Percentiles rank a stretch among this genome's conserved stretches.
phyloP scores from a whole-genome alignment of 2,329 filamentous ascomycete species.

The Penicillium hesseltinei region DNA sequence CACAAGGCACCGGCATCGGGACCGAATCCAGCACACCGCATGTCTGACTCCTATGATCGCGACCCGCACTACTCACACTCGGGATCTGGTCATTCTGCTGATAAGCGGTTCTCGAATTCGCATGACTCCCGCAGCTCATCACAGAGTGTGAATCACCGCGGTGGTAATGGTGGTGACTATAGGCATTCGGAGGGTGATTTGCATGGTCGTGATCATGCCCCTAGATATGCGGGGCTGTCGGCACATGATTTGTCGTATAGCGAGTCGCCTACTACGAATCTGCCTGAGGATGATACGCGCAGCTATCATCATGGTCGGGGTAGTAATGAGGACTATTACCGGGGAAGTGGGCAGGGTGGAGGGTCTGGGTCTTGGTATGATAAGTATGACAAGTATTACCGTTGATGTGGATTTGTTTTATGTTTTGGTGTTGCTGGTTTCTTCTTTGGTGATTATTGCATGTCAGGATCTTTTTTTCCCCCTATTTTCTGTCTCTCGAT shows the following conservation, averaged over 20 bases:
- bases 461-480: not conserved
- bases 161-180: slow-evolving; percentile 26
- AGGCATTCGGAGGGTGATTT: slow-evolving; percentile 39
- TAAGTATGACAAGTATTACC: slow-evolving; percentile 24
- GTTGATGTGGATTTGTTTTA: slow-evolving; percentile 17
- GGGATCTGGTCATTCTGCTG: slow-evolving; percentile 7
- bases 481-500: slow-evolving; percentile 3
- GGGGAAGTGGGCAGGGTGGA: slow-evolving; percentile 31
- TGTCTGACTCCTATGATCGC: slow-evolving; percentile 50
- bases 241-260: slow-evolving; percentile 27
- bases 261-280: slow-evolving; percentile 22
- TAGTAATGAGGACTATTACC: slow-evolving; percentile 42
- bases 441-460: not conserved
- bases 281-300: slow-evolving; percentile 26
- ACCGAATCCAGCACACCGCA: slow-evolving; percentile 60
- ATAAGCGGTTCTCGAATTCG: slow-evolving; percentile 11
- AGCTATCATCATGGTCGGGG: slow-evolving; percentile 30
- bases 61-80: slow-evolving; percentile 26
- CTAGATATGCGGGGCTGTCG: slow-evolving; percentile 21
- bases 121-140: slow-evolving; percentile 34
- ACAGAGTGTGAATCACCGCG: slow-evolving; percentile 22
- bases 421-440: not conserved
- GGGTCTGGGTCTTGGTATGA: slow-evolving; percentile 19
- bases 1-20: slow-evolving; percentile 35
- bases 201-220: slow-evolving; percentile 21